Conservation (phyloP, 169 alveolate species). For the Eimeria sp. region DNA sequence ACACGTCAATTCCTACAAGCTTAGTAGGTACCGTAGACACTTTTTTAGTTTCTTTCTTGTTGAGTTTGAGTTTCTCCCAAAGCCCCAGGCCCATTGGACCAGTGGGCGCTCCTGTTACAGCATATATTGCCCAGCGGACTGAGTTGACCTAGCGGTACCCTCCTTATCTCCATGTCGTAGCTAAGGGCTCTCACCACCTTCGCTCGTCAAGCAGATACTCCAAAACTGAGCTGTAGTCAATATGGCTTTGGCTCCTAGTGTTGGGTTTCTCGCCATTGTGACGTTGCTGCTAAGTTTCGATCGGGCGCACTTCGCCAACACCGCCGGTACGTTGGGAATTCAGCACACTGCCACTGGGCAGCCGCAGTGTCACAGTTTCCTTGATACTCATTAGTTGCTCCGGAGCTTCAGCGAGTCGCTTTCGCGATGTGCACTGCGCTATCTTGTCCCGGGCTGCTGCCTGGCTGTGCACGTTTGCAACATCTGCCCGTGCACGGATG, state of each 20-base stretch:
- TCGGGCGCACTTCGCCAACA: constrained; percentile 6
- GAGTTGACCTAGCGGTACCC: background rate
- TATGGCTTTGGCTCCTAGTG: background rate
- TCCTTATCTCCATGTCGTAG: background rate
- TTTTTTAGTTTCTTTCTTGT: background rate
- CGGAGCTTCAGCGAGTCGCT: background rate
- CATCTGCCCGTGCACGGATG: background rate
- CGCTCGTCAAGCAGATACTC: background rate
- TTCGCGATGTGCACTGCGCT: background rate
- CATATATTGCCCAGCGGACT: constrained; percentile 48
- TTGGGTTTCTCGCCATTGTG: constrained; percentile 20
- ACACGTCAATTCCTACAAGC: background rate
- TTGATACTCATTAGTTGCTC: background rate
- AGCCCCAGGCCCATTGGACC: background rate
- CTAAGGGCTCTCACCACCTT: background rate
- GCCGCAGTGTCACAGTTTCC: background rate
- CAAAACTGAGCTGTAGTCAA: background rate
- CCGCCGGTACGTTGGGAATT: constrained; percentile 27
- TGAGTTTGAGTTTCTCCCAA: background rate
- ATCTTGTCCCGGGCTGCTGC: background rate
- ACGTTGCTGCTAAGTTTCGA: background rate
- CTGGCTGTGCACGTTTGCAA: background rate
- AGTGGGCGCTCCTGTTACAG: background rate
- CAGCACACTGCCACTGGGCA: background rate
- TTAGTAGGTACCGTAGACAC: background rate